Conservation (phyloP, 2,329 filamentous ascomycete species). For the Cladosporium sp. region DNA sequence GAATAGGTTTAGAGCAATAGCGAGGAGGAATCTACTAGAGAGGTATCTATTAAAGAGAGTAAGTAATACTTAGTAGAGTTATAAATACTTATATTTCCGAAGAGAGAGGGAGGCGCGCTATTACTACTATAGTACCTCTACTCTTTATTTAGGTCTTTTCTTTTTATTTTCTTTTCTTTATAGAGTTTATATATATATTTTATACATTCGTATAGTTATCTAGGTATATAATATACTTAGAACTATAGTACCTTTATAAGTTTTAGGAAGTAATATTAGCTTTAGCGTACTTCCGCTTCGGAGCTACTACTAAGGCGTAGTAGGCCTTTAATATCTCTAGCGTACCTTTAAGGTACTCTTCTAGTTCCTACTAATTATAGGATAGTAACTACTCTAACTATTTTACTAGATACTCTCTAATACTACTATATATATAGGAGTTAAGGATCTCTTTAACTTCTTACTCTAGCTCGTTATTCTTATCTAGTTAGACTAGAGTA, state of each 20-base stretch:
- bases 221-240: background rate
- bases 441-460: background rate
- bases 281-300: background rate
- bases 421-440: background rate
- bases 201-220: background rate
- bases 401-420: background rate
- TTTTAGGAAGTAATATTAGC: background rate
- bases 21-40: too few relatives aligned
- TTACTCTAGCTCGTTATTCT: background rate
- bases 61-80: too few relatives aligned
- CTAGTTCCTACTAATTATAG: background rate
- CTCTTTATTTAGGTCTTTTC: background rate
- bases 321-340: background rate
- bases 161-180: background rate
- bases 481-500: background rate
- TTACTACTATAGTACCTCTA: background rate
- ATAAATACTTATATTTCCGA: too few relatives aligned
- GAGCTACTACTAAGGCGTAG: background rate
- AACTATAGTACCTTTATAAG: background rate
- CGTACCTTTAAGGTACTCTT: background rate
- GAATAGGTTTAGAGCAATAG: too few relatives aligned
- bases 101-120: too few relatives aligned
- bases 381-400: background rate
- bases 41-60: too few relatives aligned
- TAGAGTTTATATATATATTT: background rate